Base-by-base conservation (phyloP, 805 yeast genomes). In the Lachancea thermotolerans region DNA sequence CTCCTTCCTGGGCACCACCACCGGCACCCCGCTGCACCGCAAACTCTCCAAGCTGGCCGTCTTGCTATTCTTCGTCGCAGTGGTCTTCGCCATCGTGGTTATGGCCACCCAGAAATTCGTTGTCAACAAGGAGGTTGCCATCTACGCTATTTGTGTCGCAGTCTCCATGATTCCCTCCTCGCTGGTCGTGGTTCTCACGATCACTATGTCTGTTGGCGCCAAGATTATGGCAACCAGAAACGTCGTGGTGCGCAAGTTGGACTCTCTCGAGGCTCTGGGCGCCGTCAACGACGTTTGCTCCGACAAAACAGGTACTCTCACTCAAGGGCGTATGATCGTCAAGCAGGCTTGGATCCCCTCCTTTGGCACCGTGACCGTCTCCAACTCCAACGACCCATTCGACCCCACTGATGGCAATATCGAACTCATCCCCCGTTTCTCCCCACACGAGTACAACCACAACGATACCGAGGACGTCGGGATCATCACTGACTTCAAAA, bases 91-190 rank as follows among this genome's bases (percentile, higher is more conserved):
- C 1, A 80, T 88, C 46, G 78, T 88, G 15, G 95, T 85, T 3
- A 83, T 87, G 95, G 95, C 81, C 2, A 78, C 93, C 9, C 95
- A 87, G 65, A 75, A 75, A 49, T 80, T 86, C 64, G 57, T 68
- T 10, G 95, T 87, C n/a, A 80, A 78, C 52, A 77, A 73, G 46
- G 88, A 86, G 54, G 93, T 87, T 32, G 95, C 95, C 11, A 80
- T 87, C 40, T 87, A 87, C 59, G 95, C 96, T 21, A 82, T 88
- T 57, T 87, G 95, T 67, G 90, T 85, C 39, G 99, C 99, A 1
- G 95, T 93, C 18, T 98, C 99, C 38, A 98, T 98, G 37, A 93
- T 93, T 56, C 99, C 99, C 1, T 98, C 95, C 62, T 98, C 99
- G 36, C 75, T 93, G 54, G 99, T 98, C 1, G 95, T 93, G 52